Base-by-base conservation (phyloP, 208 protist genomes). In the Leishmania tarentolae region DNA sequence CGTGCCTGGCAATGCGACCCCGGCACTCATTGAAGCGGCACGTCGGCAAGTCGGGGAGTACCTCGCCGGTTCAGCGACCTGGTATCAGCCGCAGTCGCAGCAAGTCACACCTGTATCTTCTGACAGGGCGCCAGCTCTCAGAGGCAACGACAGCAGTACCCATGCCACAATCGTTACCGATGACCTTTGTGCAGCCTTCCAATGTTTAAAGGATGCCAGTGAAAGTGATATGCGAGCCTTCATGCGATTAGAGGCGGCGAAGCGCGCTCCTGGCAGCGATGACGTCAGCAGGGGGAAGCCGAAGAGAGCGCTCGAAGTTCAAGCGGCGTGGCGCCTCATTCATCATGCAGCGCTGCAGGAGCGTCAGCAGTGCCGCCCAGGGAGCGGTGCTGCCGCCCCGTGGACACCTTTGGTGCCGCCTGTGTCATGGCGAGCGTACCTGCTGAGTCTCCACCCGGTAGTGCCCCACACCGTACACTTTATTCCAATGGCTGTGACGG, bases 391-490 rank as follows among this genome's bases (percentile, higher is more conserved):
- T 56, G 47, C 52, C 69, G 63, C 52, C 63, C 13, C 69, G 57
- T 61, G 44, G 8, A n/a, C 69, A 4, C 42, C 68, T 1, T 71
- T 75, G 21, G n/a, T 79, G 28, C 78, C 79, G n/a, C 57, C 56
- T 19, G 44, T 35, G 35, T 37, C 50, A 35, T 78, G 70, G 75
- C 66, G 47, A 11, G 31, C 31, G 19, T 70, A 70, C 52, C 31
- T 87, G 24, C 76, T 86, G 44, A 9, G 56, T 24, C 74, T 50
- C 17, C 65, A 80, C 37, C 70, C 75, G 21, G 65, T 73, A 13
- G 52, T 92, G 3, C 92, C 92, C 8, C 92, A 96, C 81, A 87
- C 87, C 0, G 53, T 81, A 8, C 91, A 90, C 83, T 90, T 94
- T 35, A 78, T 96, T 65, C 83, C 86, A 0, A 57, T 80, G n/a